Conservation (phyloP, 495 filamentous ascomycete species). For the Delitschia confertaspora region DNA sequence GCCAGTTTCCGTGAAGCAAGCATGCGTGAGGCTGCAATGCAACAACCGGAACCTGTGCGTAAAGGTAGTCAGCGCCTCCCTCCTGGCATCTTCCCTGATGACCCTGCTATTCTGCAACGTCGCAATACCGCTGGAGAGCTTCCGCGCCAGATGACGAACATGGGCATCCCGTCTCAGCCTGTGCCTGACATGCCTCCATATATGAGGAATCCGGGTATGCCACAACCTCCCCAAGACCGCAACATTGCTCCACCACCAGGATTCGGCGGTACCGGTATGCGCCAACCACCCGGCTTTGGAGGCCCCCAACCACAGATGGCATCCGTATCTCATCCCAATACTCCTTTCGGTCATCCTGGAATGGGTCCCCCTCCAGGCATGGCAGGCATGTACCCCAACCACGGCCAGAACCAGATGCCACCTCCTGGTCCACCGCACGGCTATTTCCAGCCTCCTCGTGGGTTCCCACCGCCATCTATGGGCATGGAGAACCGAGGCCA, state of each 20-base stretch:
- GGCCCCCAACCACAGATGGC: constrained; percentile 19
- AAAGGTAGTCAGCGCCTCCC: constrained; percentile 13
- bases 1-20: constrained; percentile 8
- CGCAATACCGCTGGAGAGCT: constrained; percentile 23
- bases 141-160: constrained; percentile 15
- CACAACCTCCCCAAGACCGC: constrained; percentile 25
- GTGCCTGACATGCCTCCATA: constrained; percentile 22
- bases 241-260: constrained; percentile 29
- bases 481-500: constrained; percentile 16
- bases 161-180: constrained; percentile 28
- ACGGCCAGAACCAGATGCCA: constrained; percentile 9
- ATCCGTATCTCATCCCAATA: constrained; percentile 16
- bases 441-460: constrained; percentile 22
- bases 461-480: constrained; percentile 10
- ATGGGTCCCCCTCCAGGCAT: constrained; percentile 15
- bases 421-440: constrained; percentile 17
- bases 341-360: constrained; percentile 23
- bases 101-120: constrained; percentile 20
- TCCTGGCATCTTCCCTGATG: constrained; percentile 12
- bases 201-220: constrained; percentile 16
- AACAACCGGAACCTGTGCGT: constrained; percentile 20
- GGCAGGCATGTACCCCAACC: constrained; percentile 15
- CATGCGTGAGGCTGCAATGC: constrained; percentile 11
- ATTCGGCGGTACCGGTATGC: constrained; percentile 18
- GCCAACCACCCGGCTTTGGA: constrained; percentile 24